Evolutionary conservation across 108 stramenopile species (phyloP).

Genomic region (Bacterosira constricta): DNA sequence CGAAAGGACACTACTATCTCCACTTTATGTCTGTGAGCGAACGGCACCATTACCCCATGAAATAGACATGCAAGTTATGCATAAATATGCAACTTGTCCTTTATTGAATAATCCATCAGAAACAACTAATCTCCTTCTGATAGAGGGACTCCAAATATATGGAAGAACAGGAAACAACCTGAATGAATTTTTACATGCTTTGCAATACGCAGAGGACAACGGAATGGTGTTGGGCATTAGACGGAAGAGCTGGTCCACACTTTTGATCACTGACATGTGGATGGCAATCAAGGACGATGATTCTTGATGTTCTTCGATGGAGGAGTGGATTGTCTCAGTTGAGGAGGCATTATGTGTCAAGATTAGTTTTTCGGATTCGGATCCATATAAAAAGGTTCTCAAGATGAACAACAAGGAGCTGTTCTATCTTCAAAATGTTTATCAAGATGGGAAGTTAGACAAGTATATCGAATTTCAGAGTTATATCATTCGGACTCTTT

Average conservation of each 20-base stretch:
- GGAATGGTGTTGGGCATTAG: conserved; percentile 23
- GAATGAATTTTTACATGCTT: conserved; percentile 44
- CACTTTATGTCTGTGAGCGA: background rate
- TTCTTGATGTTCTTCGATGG: too few relatives aligned
- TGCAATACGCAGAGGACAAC: conserved; percentile 33
- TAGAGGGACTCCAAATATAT: background rate
- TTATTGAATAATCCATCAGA: background rate
- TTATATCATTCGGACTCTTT: conserved; percentile 31
- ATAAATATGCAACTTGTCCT: background rate
- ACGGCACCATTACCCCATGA: background rate
- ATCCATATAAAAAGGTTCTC: conserved; percentile 11
- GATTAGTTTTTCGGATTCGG: conserved; percentile 10
- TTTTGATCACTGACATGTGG: conserved; percentile 33
- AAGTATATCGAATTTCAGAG: conserved; percentile 38
- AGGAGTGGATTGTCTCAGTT: conserved; percentile 15
- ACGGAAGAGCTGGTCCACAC: conserved; percentile 22
- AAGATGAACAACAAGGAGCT: conserved; percentile 18
- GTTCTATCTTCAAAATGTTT: conserved; percentile 11
- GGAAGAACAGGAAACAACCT: background rate
- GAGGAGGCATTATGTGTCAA: conserved; percentile 40
- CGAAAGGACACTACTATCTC: too few relatives aligned
- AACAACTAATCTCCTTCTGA: background rate
- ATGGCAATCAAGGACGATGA: conserved; percentile 25
- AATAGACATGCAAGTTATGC: background rate
- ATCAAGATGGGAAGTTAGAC: background rate